Evolutionary conservation across 2,329 filamentous ascomycete species (phyloP).

Genomic region (Chaetomium sp.): DNA sequence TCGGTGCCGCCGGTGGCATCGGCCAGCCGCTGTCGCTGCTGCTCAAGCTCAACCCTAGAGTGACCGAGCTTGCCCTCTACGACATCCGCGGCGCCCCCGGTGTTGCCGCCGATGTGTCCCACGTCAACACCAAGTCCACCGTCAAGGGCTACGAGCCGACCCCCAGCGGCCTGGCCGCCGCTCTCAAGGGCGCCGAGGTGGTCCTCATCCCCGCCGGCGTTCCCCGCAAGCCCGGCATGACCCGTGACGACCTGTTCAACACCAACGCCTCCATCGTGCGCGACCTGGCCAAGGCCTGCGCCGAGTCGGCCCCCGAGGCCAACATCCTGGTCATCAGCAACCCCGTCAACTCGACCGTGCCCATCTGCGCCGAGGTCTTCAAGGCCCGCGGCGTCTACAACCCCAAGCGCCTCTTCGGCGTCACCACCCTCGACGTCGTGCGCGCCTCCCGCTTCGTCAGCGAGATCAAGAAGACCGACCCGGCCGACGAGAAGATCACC

Average conservation of each 20-base stretch:
- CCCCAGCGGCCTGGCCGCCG: constrained; percentile 71
- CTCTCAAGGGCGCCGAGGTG: constrained; percentile 86
- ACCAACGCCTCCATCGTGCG: constrained; percentile 99
- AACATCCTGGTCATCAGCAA: constrained; percentile 98
- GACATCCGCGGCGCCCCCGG: constrained; percentile 94
- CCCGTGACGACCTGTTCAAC: constrained; percentile 99
- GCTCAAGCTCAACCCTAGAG: constrained; percentile 96
- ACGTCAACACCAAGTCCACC: constrained; percentile 98
- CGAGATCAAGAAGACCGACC: constrained; percentile 88
- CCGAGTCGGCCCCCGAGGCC: constrained; percentile 84
- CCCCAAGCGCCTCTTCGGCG: constrained; percentile 98
- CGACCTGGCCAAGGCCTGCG: constrained; percentile 93
- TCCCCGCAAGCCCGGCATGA: constrained; percentile 99
- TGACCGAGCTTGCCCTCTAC: constrained; percentile 93
- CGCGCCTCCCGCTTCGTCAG: constrained; percentile 97
- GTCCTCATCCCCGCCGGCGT: constrained; percentile 98
- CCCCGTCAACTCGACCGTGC: constrained; percentile 99
- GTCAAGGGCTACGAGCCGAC: constrained; percentile 88
- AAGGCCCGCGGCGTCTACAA: constrained; percentile 96
- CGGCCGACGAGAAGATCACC: constrained; percentile 88
- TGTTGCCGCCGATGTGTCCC: constrained; percentile 97
- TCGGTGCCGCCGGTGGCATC: constrained; percentile 96
- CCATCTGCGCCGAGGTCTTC: constrained; percentile 96
- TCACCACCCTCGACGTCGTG: constrained; percentile 98
- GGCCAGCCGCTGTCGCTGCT: constrained; percentile 97